Conservation (phyloP, 2,329 filamentous ascomycete species). For the Aspergillus brasiliensis region DNA sequence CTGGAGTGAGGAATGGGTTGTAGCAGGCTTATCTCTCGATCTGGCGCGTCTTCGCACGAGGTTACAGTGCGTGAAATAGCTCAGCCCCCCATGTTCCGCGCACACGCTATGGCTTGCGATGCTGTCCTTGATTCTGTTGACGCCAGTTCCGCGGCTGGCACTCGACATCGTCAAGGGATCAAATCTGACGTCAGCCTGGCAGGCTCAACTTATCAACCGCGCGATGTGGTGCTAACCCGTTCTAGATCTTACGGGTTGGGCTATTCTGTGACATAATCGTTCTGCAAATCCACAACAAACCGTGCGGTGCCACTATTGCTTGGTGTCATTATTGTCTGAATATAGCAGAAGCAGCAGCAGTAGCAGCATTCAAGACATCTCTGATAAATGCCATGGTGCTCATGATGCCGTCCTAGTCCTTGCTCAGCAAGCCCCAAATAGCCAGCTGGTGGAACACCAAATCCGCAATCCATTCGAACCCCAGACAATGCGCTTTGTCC, state of each 20-base stretch:
- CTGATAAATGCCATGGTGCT: background rate
- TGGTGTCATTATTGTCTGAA: background rate
- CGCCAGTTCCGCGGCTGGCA: background rate
- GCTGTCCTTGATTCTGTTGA: background rate
- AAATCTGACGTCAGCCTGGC: background rate
- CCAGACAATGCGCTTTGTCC: background rate
- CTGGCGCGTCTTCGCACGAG: background rate
- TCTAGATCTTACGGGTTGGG: background rate
- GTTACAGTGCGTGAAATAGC: background rate
- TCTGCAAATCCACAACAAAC: constrained; percentile 9
- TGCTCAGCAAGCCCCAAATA: background rate
- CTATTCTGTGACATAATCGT: constrained; percentile 2
- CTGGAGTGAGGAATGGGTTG: background rate
- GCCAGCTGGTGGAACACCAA: background rate
- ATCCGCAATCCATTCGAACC: background rate
- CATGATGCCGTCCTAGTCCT: background rate
- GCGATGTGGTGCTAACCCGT: background rate
- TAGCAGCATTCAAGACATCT: background rate
- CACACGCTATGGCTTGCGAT: background rate
- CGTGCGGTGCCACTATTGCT: background rate
- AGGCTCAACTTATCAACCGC: background rate
- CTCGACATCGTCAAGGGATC: background rate
- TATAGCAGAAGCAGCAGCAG: background rate
- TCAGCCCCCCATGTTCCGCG: constrained; percentile 5
- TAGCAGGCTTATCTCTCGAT: background rate